Conservation (phyloP, 1,139 yeast genomes). For the Debaryomycetaceae sp. region DNA sequence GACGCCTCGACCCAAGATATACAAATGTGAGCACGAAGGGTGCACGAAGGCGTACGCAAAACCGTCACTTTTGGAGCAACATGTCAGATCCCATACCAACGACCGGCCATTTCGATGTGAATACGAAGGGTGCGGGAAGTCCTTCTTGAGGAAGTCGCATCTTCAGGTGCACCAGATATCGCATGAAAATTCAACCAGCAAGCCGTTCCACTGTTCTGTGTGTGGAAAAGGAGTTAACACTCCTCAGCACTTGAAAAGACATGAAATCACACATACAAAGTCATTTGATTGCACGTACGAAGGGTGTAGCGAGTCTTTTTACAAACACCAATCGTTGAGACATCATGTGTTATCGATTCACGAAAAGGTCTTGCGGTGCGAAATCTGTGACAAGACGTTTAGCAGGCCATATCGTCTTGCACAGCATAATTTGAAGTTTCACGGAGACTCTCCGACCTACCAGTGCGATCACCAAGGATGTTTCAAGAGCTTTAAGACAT, state of each 20-base stretch:
- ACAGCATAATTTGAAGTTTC: conserved; percentile 60
- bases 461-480: conserved; percentile 66
- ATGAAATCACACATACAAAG: conserved; percentile 73
- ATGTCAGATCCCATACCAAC: conserved; percentile 72
- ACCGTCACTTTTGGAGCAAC: conserved; percentile 83
- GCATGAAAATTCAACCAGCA: conserved; percentile 51
- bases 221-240: conserved; percentile 87
- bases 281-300: conserved; percentile 62
- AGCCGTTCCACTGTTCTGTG: conserved; percentile 70
- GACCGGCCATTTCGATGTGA: conserved; percentile 73
- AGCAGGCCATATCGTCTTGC: conserved; percentile 59
- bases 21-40: conserved; percentile 56
- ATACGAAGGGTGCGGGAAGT: conserved; percentile 50
- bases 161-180: conserved; percentile 69
- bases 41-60: conserved; percentile 77
- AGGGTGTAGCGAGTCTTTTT: conserved; percentile 64
- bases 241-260: conserved; percentile 78
- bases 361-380: conserved; percentile 50
- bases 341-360: conserved; percentile 71
- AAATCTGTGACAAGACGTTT: conserved; percentile 57
- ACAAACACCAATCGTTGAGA: conserved; percentile 74
- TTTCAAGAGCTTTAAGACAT: conserved; percentile 58
- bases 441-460: conserved; percentile 52
- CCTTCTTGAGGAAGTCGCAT: conserved; percentile 77
- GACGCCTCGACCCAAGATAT: conserved; percentile 52